Evolutionary conservation across 73 alveolate genomes (phyloP).

Genomic region (Paramecium pentaurelia): DNA sequence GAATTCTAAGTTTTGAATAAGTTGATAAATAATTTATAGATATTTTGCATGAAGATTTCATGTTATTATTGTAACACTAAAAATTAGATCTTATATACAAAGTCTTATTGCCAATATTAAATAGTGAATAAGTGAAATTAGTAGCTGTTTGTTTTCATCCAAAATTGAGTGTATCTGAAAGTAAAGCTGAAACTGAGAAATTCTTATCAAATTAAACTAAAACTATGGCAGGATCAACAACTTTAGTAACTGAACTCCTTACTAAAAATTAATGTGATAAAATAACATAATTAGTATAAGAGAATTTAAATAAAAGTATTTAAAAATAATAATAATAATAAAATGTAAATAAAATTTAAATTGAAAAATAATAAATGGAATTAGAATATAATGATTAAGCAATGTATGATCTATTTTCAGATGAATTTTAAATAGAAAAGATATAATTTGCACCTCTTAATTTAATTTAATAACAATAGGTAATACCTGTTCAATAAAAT

Average conservation of each 20-base stretch:
- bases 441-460: not conserved
- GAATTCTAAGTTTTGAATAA: not conserved
- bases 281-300: not conserved
- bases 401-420: not conserved
- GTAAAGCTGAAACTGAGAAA: not conserved
- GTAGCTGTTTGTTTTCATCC: slow-evolving; percentile 53
- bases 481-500: not conserved
- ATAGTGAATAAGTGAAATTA: not conserved
- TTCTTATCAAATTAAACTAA: not conserved
- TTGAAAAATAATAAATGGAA: not conserved
- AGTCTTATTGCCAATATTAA: slow-evolving; percentile 36
- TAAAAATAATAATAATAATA: not conserved
- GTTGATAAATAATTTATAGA: not conserved
- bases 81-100: not conserved
- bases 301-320: not conserved
- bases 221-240: not conserved
- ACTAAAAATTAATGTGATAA: not conserved
- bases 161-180: not conserved
- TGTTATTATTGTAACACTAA: not conserved
- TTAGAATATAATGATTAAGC: not conserved
- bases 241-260: not conserved
- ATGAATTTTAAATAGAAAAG: not conserved
- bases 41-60: slow-evolving; percentile 30
- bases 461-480: not conserved
- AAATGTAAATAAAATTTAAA: not conserved